Evolutionary conservation across 441 rosid species (phyloP), one percentile per base, ranked within the genome.

Genomic region (Erodium chrysanthum): DNA sequence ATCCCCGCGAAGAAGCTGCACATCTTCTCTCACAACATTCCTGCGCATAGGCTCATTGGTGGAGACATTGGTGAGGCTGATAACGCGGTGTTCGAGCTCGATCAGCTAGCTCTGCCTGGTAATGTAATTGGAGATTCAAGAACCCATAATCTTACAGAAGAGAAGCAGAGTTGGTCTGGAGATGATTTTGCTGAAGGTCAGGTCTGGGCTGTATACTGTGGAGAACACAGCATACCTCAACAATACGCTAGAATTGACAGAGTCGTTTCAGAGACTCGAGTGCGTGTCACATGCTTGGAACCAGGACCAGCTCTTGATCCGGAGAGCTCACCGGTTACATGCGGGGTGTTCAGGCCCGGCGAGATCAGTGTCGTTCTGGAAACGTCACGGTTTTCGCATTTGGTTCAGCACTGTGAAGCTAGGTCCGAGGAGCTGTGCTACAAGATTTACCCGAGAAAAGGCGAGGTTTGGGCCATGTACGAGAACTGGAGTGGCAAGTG

Each of bases 21-120:
- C 42, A 61, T 61, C 7, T 69, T 69, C 66, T 69, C 66, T 23
- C 71, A 69, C 44, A 61, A 61, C 29, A 60, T 69, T 8, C 71
- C 58, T 25, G 60, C 66, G 25, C 21, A 42, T 5, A 69, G 59
- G 59, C 59, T 69, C 29, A 23, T 69, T 22, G 71, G 66, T 25
- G 66, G 66, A 61, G 48, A 60, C 42, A 46, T 14, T 14, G 54
- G n/a, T 3, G 17, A 46, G 54, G 18, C 11, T n/a, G 18, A 14
- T 14, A 14, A n/a, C 3, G 18, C 14, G 0, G 54, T 46, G 17
- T 69, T 69, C 29, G 71, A 60, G 59, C 66, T 69, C 18, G 71
- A 69, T 37, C 71, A 69, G 7, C 29, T 62, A 1, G 58, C 66
- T 60, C 63, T 68, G 66, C 66, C 71, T 17, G 59, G n/a, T 42